These are phyloP conservation scores for Colletotrichum tropicale DNA, from an alignment of 2,329 filamentous ascomycete genomes.

Conservation along the genomic window DNA sequence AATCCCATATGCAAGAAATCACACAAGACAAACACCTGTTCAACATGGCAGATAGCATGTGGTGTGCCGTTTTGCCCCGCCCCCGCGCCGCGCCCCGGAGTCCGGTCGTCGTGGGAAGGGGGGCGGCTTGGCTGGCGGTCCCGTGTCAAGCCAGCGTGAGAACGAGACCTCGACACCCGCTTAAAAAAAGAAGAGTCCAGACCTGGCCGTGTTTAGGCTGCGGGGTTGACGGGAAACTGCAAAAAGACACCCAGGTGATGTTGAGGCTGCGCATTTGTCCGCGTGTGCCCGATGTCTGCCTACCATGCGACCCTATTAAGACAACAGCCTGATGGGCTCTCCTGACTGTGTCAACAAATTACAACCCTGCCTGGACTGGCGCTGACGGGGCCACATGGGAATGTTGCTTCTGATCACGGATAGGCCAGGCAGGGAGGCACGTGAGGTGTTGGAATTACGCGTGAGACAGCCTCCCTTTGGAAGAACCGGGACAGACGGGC, in stretches of 20 bases:
- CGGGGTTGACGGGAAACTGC: neutral
- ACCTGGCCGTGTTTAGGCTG: neutral
- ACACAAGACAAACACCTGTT: neutral
- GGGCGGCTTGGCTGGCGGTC: neutral
- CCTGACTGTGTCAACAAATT: neutral
- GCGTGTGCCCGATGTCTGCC: neutral
- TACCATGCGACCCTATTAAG: neutral
- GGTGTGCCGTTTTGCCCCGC: neutral
- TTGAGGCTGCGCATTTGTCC: neutral
- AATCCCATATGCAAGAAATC: neutral
- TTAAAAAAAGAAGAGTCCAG: neutral
- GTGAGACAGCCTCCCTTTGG: neutral
- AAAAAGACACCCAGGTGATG: neutral
- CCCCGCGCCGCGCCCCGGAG: neutral
- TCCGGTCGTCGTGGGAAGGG: neutral
- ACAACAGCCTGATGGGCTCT: neutral
- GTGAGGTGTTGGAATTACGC: neutral
- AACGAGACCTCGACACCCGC: neutral
- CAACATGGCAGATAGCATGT: neutral
- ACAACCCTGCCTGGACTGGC: neutral
- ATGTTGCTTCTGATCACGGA: neutral
- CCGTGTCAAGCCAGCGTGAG: neutral
- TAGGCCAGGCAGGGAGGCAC: neutral
- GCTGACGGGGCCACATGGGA: neutral
- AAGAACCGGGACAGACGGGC: neutral